These are phyloP conservation scores for Hymenoscyphus scutula DNA, from an alignment of 2,329 filamentous ascomycete species.

Conservation along the genomic window DNA sequence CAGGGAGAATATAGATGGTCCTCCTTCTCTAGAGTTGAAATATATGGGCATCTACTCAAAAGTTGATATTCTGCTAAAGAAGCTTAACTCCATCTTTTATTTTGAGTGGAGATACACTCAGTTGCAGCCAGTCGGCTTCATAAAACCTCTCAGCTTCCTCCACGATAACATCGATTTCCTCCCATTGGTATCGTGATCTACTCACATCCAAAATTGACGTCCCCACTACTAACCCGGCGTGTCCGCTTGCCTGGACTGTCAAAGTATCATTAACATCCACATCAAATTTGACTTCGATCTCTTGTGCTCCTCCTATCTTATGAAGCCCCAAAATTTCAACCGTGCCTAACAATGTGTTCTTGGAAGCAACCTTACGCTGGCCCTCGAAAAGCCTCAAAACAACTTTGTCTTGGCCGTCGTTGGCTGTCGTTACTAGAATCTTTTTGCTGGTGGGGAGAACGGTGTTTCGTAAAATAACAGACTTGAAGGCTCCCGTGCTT, in stretches of 20 bases:
- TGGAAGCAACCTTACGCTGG: constrained; percentile 67
- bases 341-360: constrained; percentile 68
- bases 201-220: background rate
- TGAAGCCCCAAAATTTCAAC: constrained; percentile 65
- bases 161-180: constrained; percentile 2
- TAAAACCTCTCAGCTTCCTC: background rate
- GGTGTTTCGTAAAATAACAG: constrained; percentile 12
- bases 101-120: background rate
- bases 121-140: background rate
- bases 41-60: too few relatives aligned
- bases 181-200: background rate
- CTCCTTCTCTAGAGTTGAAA: too few relatives aligned
- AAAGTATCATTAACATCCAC: constrained; percentile 23
- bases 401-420: constrained; percentile 53
- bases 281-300: constrained; percentile 23
- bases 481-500: constrained; percentile 7
- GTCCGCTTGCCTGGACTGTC: constrained; percentile 6
- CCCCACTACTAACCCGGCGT: background rate
- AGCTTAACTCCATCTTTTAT: background rate
- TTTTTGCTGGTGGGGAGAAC: constrained; percentile 13
- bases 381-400: constrained; percentile 67
- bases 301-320: constrained; percentile 15
- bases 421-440: constrained; percentile 55
- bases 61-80: background rate
- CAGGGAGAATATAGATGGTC: too few relatives aligned